Evolutionary conservation across 805 yeast genomes (phyloP), one percentile per base, ranked within the genome.

Genomic region (Candida maltosa): DNA sequence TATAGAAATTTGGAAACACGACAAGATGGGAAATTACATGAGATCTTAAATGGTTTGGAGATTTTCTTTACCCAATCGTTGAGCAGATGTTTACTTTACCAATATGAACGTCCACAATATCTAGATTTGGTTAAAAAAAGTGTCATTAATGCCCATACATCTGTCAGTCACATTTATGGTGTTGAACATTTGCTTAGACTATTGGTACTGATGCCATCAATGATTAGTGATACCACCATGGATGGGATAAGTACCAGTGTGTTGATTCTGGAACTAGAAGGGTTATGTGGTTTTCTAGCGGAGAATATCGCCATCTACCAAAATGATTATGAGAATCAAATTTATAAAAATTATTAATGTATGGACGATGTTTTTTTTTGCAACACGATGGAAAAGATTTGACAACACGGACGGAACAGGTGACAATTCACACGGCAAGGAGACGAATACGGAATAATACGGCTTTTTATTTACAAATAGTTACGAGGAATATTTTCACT

Each of bases 111-210:
- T 36, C 75, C 80, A 39, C 95, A 87, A 54, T 84, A 73, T 45
- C 65, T 78, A 35, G 73, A 78, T 20, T 48, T 81, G 16, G 38
- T 73, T 10, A 63, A 65, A 34, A 54, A 66, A 26, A 44, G 57
- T 19, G 47, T 56, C n/a, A 40, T 42, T 21, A 37, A 37, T 34
- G 22, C 31, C 11, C 35, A 34, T 10, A 27, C 23, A 2, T 53
- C 59, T 19, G 58, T 58, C 32, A 54, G 53, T 34, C 57, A 60
- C 10, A 54, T 82, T 1, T 91, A 89, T 50, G 96, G 96, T 0
- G 70, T 82, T 1, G 89, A 86, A 48, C 97, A 89, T 58, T 62
- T 93, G 24, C 60, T 91, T 40, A 68, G 98, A 44, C 60, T 91
- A 38, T 66, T 88, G 44, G 82, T 86, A 11, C 69, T 85, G 1